Base-by-base conservation (phyloP, 176 grass and related monocot genomes). In the Aechmea fasciata region DNA sequence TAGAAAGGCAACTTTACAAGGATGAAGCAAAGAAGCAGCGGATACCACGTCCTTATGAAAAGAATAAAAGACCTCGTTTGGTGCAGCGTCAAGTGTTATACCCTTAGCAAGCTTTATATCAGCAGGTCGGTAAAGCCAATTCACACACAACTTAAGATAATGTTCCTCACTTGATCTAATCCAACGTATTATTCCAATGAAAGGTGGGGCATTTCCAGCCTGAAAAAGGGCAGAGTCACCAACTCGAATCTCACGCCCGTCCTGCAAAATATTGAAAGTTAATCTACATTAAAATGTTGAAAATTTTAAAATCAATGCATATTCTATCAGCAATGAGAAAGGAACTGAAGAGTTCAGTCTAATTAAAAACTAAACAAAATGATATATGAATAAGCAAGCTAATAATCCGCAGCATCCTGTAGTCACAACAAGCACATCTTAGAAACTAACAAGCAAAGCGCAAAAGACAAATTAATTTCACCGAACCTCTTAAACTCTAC, bases 21-120 rank as follows among this genome's bases (percentile, higher is more conserved):
- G 86, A 77, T 95, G 90, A 62, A 95, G 76, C 54, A 95, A 83
- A 18, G 90, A 90, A 47, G 80, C 83, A 3, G 83, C 81, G 24
- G 87, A 81, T 65, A 82, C 77, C 53, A 84, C 75, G 79, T 95
- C 90, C 77, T 84, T 85, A 73, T 90, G 86, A 69, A 95, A 95
- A 51, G 90, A 90, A 68, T 90, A 90, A 61, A 94, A 94, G 50
- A 95, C 78, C 81, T 95, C 90, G 80, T 87, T 90, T 47, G 90
- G 90, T 64, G 81, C 87, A 3, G 86, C 72, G 53, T 74, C 78
- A 20, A 87, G 80, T 65, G 77, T 78, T 77, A 65, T 74, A 3
- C 75, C 81, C 71, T 89, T 90, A 75, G 75, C 80, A 71, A 95
- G 90, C 69, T 95, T 90, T 49, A 90, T 20, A 67, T 95, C 90